phyloP scores from a whole-genome alignment of 371 early-diverging fungal genomes.

The Mucor indicus region DNA sequence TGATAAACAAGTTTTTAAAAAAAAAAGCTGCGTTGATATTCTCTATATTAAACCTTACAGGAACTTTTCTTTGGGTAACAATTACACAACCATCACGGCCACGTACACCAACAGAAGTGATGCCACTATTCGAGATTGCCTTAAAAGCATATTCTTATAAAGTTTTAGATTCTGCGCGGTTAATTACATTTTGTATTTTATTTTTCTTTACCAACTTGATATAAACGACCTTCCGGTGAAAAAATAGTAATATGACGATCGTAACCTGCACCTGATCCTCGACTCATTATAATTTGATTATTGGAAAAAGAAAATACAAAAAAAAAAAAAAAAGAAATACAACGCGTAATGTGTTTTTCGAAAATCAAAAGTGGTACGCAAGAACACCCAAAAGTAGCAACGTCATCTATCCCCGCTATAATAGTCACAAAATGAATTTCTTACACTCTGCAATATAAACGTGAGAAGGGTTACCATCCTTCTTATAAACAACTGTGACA shows the following conservation, averaged over 20 bases:
- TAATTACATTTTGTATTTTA: neutral
- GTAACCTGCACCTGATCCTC: slow-evolving; percentile 84
- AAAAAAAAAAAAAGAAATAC: no score
- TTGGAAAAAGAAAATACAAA: no score
- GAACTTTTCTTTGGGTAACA: slow-evolving; percentile 96
- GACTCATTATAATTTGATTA: slow-evolving; percentile 50
- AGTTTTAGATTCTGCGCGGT: neutral
- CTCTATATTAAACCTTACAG: slow-evolving; percentile 58
- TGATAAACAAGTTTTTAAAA: neutral
- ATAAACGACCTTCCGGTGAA: slow-evolving; percentile 97
- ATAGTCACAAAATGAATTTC: no score
- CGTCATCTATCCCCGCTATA: no score
- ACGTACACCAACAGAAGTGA: slow-evolving; percentile 93
- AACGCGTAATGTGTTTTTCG: no score
- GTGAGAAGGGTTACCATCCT: no score
- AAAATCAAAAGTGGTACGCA: no score
- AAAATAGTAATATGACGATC: slow-evolving; percentile 99
- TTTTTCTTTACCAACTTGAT: slow-evolving; percentile 92
- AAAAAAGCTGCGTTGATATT: neutral
- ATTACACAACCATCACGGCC: slow-evolving; percentile 93
- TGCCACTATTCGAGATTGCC: slow-evolving; percentile 93
- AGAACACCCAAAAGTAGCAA: no score
- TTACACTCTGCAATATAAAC: no score
- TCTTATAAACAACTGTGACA: no score
- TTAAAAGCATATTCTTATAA: slow-evolving; percentile 97